Conservation (phyloP, 192 early-diverging fungal species). For the Coemansia sp. region DNA sequence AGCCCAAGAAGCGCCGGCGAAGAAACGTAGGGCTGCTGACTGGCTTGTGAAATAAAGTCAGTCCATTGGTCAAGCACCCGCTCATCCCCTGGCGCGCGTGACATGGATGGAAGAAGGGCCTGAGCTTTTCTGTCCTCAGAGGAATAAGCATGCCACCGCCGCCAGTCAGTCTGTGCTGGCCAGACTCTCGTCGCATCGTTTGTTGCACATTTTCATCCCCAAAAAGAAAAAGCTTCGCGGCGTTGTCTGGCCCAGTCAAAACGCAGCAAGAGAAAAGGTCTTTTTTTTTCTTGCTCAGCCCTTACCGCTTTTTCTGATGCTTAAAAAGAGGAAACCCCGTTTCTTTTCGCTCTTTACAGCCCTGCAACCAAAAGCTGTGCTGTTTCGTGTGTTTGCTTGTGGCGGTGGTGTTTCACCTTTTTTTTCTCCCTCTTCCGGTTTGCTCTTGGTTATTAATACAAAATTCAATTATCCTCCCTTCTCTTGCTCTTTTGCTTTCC, state of each 20-base stretch:
- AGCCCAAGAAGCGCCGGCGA: too few species aligned
- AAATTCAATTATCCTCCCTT: background rate
- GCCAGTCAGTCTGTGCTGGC: background rate
- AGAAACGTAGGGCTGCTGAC: too few species aligned
- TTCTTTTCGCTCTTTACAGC: background rate
- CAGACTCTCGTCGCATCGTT: background rate
- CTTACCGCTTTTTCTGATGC: background rate
- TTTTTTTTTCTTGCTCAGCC: background rate
- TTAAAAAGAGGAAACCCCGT: background rate
- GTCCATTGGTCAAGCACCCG: background rate
- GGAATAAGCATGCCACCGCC: background rate
- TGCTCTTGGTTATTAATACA: constrained; percentile 2
- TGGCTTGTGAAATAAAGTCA: background rate
- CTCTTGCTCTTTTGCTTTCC: background rate
- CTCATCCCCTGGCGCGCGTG: background rate
- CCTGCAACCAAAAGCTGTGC: too few species aligned
- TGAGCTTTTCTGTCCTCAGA: background rate
- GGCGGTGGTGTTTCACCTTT: constrained; percentile 5
- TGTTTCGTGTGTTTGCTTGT: background rate
- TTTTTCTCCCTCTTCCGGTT: background rate
- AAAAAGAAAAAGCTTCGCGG: too few species aligned
- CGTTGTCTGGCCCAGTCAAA: background rate
- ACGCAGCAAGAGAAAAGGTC: background rate
- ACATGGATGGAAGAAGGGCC: background rate
- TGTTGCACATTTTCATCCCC: too few species aligned